Percentiles rank a stretch among this genome's conserved stretches.
phyloP scores from a whole-genome alignment of 2,329 filamentous ascomycete species.

The Colletotrichum sp. region DNA sequence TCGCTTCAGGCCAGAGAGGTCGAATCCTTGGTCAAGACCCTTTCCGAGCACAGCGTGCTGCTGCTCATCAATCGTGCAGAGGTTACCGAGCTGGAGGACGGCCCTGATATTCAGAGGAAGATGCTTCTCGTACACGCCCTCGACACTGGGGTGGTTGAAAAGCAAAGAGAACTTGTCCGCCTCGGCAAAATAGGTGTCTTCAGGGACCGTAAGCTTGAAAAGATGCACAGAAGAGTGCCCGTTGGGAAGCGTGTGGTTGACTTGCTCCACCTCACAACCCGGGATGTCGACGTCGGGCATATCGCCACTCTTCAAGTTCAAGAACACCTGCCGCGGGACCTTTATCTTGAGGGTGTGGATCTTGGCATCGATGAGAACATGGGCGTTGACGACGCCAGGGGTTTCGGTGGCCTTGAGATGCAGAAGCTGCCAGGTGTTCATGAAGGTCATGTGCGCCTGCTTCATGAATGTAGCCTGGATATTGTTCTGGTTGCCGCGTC shows the following conservation, averaged over 20 bases:
- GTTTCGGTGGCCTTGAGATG: slow-evolving; percentile 84
- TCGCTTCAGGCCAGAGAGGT: slow-evolving; percentile 76
- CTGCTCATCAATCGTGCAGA: slow-evolving; percentile 91
- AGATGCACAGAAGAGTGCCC: slow-evolving; percentile 93
- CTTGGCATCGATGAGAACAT: slow-evolving; percentile 92
- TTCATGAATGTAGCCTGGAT: slow-evolving; percentile 82
- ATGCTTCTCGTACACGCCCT: slow-evolving; percentile 96
- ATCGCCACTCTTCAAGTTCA: slow-evolving; percentile 89
- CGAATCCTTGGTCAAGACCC: slow-evolving; percentile 92
- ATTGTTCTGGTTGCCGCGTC: slow-evolving; percentile 69
- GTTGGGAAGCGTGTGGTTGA: slow-evolving; percentile 91
- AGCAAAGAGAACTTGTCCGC: slow-evolving; percentile 81
- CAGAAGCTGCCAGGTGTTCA: slow-evolving; percentile 92
- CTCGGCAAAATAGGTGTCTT: slow-evolving; percentile 86
- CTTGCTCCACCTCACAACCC: slow-evolving; percentile 89
- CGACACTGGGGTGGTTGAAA: slow-evolving; percentile 92
- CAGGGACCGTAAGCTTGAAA: slow-evolving; percentile 90
- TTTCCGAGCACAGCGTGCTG: slow-evolving; percentile 91
- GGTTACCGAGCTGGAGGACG: slow-evolving; percentile 85
- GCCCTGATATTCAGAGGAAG: slow-evolving; percentile 87
- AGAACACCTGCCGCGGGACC: slow-evolving; percentile 86
- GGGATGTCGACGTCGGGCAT: slow-evolving; percentile 87
- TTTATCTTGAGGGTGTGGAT: slow-evolving; percentile 88
- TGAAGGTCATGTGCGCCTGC: slow-evolving; percentile 88
- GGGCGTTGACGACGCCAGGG: slow-evolving; percentile 86